Evolutionary conservation across 495 filamentous ascomycete species (phyloP).

Genomic region (Barbatosphaeria neglecta): DNA sequence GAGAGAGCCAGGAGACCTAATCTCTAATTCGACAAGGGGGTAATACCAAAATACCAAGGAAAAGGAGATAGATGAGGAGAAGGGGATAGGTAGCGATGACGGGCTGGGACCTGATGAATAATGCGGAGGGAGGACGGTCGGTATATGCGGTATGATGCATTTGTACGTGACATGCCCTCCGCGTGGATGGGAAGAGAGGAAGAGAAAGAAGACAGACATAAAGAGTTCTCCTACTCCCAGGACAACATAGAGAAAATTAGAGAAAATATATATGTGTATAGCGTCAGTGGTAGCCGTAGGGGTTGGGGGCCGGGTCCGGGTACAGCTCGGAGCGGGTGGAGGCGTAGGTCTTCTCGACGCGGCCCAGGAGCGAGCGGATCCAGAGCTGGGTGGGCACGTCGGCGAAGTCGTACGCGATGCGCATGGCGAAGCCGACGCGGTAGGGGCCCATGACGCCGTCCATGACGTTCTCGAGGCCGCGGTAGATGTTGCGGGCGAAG

Average conservation of each 20-base stretch:
- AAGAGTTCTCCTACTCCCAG: not conserved
- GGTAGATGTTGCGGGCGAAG: constrained; percentile 6
- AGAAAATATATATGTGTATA: not conserved
- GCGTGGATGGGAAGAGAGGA: too few relatives aligned
- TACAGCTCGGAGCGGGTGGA: constrained; percentile 2
- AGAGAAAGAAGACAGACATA: too few relatives aligned
- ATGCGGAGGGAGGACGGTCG: too few relatives aligned
- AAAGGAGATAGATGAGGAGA: too few relatives aligned
- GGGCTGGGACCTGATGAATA: too few relatives aligned
- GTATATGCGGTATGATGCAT: too few relatives aligned
- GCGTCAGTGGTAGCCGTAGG: constrained; percentile 2
- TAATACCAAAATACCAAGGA: too few relatives aligned
- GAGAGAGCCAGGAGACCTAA: too few relatives aligned
- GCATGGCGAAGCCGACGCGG: constrained; percentile 6
- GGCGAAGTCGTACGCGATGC: constrained; percentile 10
- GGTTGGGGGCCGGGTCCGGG: constrained; percentile 2
- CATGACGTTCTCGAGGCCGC: constrained; percentile 6
- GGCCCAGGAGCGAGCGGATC: constrained; percentile 3
- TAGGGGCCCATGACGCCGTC: constrained; percentile 8
- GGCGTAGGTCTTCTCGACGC: constrained; percentile 6
- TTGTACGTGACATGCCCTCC: too few relatives aligned
- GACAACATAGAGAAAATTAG: not conserved
- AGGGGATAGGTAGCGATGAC: too few relatives aligned
- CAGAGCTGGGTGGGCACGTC: constrained; percentile 5
- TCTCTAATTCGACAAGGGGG: too few relatives aligned